These are phyloP conservation scores for Articulospora tetracladia DNA, from an alignment of 495 filamentous ascomycete genomes.

Conservation along the genomic window DNA sequence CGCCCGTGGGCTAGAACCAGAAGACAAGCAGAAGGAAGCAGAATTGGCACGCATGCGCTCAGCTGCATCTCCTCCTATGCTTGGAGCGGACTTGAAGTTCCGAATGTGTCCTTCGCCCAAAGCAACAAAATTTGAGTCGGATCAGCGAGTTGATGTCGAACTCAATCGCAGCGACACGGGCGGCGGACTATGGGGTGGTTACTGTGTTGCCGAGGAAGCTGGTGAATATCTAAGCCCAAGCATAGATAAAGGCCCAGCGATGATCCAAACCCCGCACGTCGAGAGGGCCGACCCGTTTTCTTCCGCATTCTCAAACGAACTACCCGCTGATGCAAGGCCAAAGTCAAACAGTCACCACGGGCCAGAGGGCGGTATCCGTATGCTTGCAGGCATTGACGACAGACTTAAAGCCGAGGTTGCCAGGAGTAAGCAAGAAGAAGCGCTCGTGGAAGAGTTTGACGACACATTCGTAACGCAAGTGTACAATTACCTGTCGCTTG, in stretches of 20 bases:
- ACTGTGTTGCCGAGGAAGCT: conserved; percentile 41
- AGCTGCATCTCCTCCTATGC: conserved; percentile 72
- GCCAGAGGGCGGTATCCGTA: conserved; percentile 29
- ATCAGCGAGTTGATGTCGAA: conserved; percentile 46
- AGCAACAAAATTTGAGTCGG: conserved; percentile 70
- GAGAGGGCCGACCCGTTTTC: conserved; percentile 25
- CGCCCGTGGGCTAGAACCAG: conserved; percentile 36
- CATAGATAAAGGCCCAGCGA: conserved; percentile 20
- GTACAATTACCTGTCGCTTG: conserved; percentile 91
- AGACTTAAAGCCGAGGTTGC: conserved; percentile 43
- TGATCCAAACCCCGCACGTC: conserved; percentile 23
- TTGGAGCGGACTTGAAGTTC: conserved; percentile 71
- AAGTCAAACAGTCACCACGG: not conserved
- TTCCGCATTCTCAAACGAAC: conserved; percentile 13
- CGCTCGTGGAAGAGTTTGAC: conserved; percentile 63
- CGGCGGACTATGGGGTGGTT: conserved; percentile 68
- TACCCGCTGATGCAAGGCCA: not conserved
- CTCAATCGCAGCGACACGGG: conserved; percentile 41
- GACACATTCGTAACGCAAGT: conserved; percentile 91
- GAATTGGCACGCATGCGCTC: conserved; percentile 44
- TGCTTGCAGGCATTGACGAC: conserved; percentile 46
- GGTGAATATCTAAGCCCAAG: conserved; percentile 34
- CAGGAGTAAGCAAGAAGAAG: conserved; percentile 43
- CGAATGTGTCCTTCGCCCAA: conserved; percentile 75
- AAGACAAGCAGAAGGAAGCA: conserved; percentile 31